Evolutionary conservation across 805 yeast species (phyloP).

Genomic region (Candida caryicola): DNA sequence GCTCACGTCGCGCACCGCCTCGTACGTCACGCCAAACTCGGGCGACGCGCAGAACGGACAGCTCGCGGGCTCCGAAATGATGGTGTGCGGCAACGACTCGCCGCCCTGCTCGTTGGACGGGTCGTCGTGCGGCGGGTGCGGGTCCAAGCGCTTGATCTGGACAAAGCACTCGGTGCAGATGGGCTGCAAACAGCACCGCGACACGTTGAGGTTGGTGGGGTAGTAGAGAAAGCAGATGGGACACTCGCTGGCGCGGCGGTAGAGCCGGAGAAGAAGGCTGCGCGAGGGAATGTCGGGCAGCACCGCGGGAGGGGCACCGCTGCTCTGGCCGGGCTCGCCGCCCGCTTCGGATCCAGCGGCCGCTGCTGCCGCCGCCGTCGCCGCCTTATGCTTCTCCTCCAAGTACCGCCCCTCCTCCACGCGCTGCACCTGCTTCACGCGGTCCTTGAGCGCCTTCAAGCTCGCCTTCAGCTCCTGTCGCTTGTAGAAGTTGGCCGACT

Average conservation of each 20-base stretch:
- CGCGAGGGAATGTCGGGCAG: conserved; percentile 36
- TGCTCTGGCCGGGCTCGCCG: neutral
- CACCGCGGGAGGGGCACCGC: neutral
- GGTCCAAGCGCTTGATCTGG: conserved; percentile 86
- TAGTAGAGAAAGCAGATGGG: conserved; percentile 91
- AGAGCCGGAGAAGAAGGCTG: conserved; percentile 55
- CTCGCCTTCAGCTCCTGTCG: conserved; percentile 49
- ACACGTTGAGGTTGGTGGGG: conserved; percentile 72
- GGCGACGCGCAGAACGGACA: conserved; percentile 94
- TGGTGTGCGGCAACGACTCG: conserved; percentile 47
- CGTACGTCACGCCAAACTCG: conserved; percentile 79
- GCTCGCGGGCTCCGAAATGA: conserved; percentile 81
- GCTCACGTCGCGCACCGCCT: conserved; percentile 52
- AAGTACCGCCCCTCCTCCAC: conserved; percentile 36
- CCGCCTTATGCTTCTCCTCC: conserved; percentile 18
- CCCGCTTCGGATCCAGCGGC: neutral
- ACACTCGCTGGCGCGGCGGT: conserved; percentile 74
- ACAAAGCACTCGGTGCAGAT: conserved; percentile 97
- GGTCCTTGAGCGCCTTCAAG: conserved; percentile 37
- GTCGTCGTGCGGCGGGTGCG: conserved; percentile 88
- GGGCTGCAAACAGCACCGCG: conserved; percentile 89
- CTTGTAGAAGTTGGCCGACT: conserved; percentile 43
- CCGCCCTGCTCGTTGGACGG: conserved; percentile 13
- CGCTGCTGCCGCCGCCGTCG: neutral
- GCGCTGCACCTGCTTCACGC: conserved; percentile 28